Evolutionary conservation across 768 basidiomycete species (phyloP), one percentile per base, ranked within the genome.

Genomic region (Exsudoporus frostii): DNA sequence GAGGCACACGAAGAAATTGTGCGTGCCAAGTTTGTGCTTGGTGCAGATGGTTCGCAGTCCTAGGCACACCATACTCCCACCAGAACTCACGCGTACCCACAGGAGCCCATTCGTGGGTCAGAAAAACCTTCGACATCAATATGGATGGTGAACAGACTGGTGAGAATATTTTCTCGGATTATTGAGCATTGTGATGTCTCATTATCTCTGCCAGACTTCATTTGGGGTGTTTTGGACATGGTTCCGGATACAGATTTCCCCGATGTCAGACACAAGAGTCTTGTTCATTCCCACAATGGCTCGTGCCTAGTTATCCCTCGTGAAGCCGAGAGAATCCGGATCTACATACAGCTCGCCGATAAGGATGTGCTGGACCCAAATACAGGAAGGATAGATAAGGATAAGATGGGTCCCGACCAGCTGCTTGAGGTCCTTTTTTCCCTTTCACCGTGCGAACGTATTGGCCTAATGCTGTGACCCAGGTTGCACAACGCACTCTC

Each of bases 21-120:
- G 2, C 71, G 74, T 51, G 86, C 88, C 1, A 89, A 85, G 67
- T 92, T 82, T 62, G 83, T 91, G 2, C 72, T 92, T 29, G 90
- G 90, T 2, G 77, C 83, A 20, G 90, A 92, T 64, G 89, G 87
- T 81, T 62, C 42, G 73, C 54, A 30, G 42, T 10, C 7, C 42
- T 41, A 25, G 25, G 47, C 33, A 24, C 43, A 6, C 22, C 17
- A 37, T n/a, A 24, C 22, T 4, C 41, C 29, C 32, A 13, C 29
- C 15, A 19, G 15, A 37, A n/a, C 54, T 49, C 33, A 65, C n/a
- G 27, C 38, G 11, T 27, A 17, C 43, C 14, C 40, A 39, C 60
- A 88, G 86, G 88, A 6, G 89, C 88, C 0, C 89, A 90, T 69
- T 90, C 88, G 11, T 91, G 89, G 88, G 86, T 92, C 22, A 79